Percentiles rank a stretch among this genome's conserved stretches.
Conservation (phyloP, 2,329 filamentous ascomycete species). For the Ambrosiella xylebori region DNA sequence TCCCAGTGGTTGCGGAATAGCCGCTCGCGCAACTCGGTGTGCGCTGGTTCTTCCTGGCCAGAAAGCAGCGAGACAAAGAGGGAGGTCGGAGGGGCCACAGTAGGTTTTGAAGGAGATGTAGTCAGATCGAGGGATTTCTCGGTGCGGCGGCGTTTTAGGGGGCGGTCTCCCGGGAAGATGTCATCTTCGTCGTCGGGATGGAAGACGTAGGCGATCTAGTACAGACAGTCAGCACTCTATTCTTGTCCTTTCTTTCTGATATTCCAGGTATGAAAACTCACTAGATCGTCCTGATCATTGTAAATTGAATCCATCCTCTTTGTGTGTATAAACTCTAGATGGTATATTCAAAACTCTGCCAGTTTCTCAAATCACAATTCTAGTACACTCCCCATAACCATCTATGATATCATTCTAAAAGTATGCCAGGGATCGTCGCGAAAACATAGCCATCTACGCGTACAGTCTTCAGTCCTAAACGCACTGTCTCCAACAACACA, state of each 20-base stretch:
- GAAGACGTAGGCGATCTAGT: slow-evolving; percentile 46
- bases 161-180: slow-evolving; percentile 21
- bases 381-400: too few species aligned
- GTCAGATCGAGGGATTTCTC: slow-evolving; percentile 19
- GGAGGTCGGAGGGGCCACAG: slow-evolving; percentile 2
- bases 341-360: background rate
- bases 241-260: too few species aligned
- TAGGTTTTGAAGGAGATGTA: slow-evolving; percentile 13
- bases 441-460: slow-evolving; percentile 2
- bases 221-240: background rate
- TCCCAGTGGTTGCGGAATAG: slow-evolving; percentile 49
- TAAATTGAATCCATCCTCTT: slow-evolving; percentile 7
- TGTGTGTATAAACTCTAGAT: background rate
- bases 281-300: slow-evolving; percentile 13
- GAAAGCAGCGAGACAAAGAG: slow-evolving; percentile 36
- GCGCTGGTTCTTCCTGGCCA: slow-evolving; percentile 33
- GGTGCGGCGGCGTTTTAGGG: slow-evolving; percentile 38
- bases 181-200: slow-evolving; percentile 28
- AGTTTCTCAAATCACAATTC: too few species aligned
- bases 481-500: background rate
- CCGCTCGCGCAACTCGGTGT: slow-evolving; percentile 35
- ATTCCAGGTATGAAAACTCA: background rate
- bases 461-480: background rate
- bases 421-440: background rate
- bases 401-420: background rate